Evolutionary conservation across 2,329 filamentous ascomycete genomes (phyloP), one percentile per base, ranked within the genome.

Genomic region (Fusarium sp.): DNA sequence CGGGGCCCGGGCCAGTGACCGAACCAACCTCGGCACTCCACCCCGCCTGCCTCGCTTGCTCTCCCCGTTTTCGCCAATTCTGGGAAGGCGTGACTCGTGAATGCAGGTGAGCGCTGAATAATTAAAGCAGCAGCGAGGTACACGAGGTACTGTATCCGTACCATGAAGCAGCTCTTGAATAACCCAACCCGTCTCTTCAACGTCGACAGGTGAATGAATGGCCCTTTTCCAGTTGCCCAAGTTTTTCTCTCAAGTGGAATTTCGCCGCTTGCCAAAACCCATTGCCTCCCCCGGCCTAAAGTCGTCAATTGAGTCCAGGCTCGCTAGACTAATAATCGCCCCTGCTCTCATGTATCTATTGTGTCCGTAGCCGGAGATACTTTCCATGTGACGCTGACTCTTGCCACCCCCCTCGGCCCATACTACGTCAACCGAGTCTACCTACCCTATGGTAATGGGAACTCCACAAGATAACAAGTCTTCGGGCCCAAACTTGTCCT

Each of bases 11-110:
- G 59, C 57, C 60, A 57, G 13, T 37, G 62, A 56, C 70, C 70
- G 68, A 69, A 55, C 37, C 60, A 66, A 72, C 73, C 73, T 75
- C 73, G 73, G 73, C 62, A 73, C 64, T 64, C 63, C 56, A 58
- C 61, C 58, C 60, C n/a, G 36, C 59, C 44, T 36, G 18, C 47
- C 48, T 54, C 57, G 57, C 41, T 40, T 47, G 23, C 46, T 68
- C 46, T 66, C 44, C 41, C 51, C 55, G 40, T 51, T 62, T 43
- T 71, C 71, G 39, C 68, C 64, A 27, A 48, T 53, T 71, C 18
- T 9, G 30, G 52, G 37, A 52, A 65, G 44, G 39, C 50, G 58
- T 43, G 43, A 51, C 31, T 55, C 43, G 31, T 56, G 44, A 47
- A 34, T 16, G 10, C 39, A 46, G 28, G 40, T 18, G 28, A 28